Evolutionary conservation across 2,329 filamentous ascomycete genomes (phyloP), one percentile per base, ranked within the genome.

Genomic region (Ophiostoma populinum): DNA sequence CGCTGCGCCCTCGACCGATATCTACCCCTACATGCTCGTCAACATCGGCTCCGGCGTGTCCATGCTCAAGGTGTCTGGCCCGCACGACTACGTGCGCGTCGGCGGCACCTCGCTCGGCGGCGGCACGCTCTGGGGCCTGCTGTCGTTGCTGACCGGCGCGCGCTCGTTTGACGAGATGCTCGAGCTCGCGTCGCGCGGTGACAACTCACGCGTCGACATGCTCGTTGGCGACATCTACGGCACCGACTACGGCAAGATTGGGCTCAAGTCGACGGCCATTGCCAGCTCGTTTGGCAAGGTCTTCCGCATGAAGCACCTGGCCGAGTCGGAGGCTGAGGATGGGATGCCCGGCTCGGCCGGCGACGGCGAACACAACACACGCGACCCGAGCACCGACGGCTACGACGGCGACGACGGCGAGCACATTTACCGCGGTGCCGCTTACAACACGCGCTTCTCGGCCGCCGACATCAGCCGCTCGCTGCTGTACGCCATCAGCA

Each of bases 161-260:
- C 71, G 80, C 37, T 86, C 76, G n/a, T 98, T 98, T 51, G 90
- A 95, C 54, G 86, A 93, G 47, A 98, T 98, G 90, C 66, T 98
- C 24, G 76, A 78, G 36, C 78, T 92, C 61, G 86, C 90, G 1
- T 90, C 90, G 43, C 67, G 73, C 22, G 90, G 90, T 18, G 90
- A 98, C 58, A 98, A 98, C 49, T 68, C 78, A 24, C 78, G 80
- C 19, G 90, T 98, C 8, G 90, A 98, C 52, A 86, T 98, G 76
- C 65, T 98, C 13, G 90, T 98, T 0, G 90, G 90, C 15, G 90
- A 98, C 54, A 98, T 98, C 34, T 98, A 98, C 55, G 90, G 90
- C 39, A 80, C 80, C 43, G 87, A 92, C 46, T 98, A 98, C 51
- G 78, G 75, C 53, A 94, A 94, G 57, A 95, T 98, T 40, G 90